Evolutionary conservation across 345 rosid species (phyloP), one percentile per base, ranked within the genome.

Genomic region (Syzygium aromaticum): DNA sequence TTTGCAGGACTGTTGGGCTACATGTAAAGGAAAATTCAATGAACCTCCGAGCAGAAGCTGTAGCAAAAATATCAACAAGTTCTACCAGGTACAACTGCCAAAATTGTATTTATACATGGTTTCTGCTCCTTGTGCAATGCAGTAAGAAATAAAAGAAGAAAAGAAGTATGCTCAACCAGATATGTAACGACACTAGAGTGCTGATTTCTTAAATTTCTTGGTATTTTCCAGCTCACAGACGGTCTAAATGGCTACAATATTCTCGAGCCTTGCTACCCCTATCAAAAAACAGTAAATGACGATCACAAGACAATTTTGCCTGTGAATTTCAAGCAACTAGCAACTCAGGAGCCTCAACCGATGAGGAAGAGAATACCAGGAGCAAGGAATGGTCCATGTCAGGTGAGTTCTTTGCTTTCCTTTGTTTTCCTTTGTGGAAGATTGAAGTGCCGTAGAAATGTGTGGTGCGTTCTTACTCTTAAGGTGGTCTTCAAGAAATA

Each of bases 181-280:
- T 15, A 28, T 63, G 10, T 63, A 63, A 63, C 77, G 28, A 63
- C 21, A 63, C 38, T 15, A 0, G 77, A 10, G 6, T 63, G 22
- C 7, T 28, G 8, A 63, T 63, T 63, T 63, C 77, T 14, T 63
- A 30, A 28, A 28, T 63, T 63, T 63, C 77, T 63, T 28, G 40
- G 30, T 63, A 63, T 28, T 63, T 14, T 28, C 22, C 77, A 63
- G 77, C 77, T 28, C 15, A 28, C 40, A 2, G 11, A 21, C 3
- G 85, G 88, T 11, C 85, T 93, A 43, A 94, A 92, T 84, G 28
- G 87, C 13, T 94, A 94, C 40, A 85, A 89, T 91, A 91, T 93
- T 46, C 94, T 93, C 17, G 87, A 93, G 85, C 91, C 89, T 5
- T 92, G 96, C 89, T 90, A 90, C 87, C 93, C 56, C 3, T 0